Evolutionary conservation across 2,329 filamentous ascomycete genomes (phyloP).

Genomic region (Phoma herbarum): DNA sequence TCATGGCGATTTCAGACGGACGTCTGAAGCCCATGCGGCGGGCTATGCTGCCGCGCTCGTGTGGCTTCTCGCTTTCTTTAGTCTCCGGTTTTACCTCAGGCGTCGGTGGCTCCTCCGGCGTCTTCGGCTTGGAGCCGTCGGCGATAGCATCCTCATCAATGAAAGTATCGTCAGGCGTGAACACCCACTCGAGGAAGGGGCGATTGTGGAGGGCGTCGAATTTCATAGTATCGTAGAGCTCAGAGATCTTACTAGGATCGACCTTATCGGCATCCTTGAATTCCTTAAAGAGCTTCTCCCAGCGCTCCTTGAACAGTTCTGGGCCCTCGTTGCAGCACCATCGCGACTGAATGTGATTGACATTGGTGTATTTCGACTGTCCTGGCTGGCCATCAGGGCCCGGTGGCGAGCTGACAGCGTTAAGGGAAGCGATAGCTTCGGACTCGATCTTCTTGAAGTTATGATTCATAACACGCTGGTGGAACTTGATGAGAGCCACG

Average conservation of each 20-base stretch:
- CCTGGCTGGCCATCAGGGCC: slow-evolving; percentile 48
- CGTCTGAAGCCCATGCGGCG: slow-evolving; percentile 63
- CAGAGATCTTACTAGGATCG: slow-evolving; percentile 97
- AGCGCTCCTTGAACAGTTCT: slow-evolving; percentile 92
- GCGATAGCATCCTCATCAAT: slow-evolving; percentile 67
- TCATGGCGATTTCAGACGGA: slow-evolving; percentile 55
- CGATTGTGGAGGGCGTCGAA: slow-evolving; percentile 98
- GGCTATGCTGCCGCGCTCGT: slow-evolving; percentile 51
- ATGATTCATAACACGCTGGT: slow-evolving; percentile 91
- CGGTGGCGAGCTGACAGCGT: slow-evolving; percentile 47
- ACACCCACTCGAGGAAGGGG: slow-evolving; percentile 96
- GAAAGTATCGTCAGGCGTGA: slow-evolving; percentile 83
- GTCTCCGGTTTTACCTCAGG: slow-evolving; percentile 34
- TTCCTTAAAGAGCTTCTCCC: slow-evolving; percentile 97
- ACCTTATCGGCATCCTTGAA: slow-evolving; percentile 98
- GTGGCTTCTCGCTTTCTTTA: slow-evolving; percentile 51
- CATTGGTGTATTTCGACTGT: slow-evolving; percentile 47
- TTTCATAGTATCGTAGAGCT: slow-evolving; percentile 99
- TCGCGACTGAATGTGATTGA: slow-evolving; percentile 75
- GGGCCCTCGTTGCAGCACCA: slow-evolving; percentile 98
- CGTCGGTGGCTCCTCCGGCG: slow-evolving; percentile 38
- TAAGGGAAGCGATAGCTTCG: slow-evolving; percentile 69
- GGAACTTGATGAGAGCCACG: slow-evolving; percentile 97
- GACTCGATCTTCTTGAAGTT: slow-evolving; percentile 85
- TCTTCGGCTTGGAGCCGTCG: slow-evolving; percentile 46